Evolutionary conservation across 805 yeast genomes (phyloP).

Genomic region (Lipomyces starkeyi): DNA sequence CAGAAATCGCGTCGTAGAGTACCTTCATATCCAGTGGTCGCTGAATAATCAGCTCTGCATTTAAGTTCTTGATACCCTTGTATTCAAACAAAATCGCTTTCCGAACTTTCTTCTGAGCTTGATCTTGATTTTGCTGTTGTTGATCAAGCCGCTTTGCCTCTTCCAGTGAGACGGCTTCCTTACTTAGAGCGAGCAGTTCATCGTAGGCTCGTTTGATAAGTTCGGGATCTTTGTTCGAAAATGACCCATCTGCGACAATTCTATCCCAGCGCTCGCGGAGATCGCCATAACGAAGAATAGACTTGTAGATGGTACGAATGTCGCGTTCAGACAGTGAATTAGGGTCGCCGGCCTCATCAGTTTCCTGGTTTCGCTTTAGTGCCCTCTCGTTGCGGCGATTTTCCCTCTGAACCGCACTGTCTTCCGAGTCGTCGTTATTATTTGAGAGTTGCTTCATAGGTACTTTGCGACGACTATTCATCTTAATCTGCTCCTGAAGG

Average conservation of each 20-base stretch:
- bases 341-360: conserved; percentile 52
- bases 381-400: conserved; percentile 50
- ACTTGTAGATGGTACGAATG: conserved; percentile 80
- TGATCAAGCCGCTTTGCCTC: conserved; percentile 62
- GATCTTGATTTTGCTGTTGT: conserved; percentile 43
- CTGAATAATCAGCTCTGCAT: conserved; percentile 83
- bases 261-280: conserved; percentile 76
- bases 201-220: conserved; percentile 73
- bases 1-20: conserved; percentile 59
- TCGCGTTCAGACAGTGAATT: conserved; percentile 78
- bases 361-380: conserved; percentile 46
- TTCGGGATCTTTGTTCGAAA: conserved; percentile 83
- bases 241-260: conserved; percentile 84
- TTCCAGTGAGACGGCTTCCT: conserved; percentile 65
- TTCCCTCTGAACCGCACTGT: conserved; percentile 49
- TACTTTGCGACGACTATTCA: conserved; percentile 76
- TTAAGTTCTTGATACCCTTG: conserved; percentile 82
- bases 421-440: conserved; percentile 52
- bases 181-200: conserved; percentile 71
- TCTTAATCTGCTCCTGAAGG: conserved; percentile 85
- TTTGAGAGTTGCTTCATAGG: conserved; percentile 45
- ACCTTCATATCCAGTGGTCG: conserved; percentile 85
- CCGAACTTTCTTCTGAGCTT: conserved; percentile 73
- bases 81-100: conserved; percentile 89
- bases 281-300: conserved; percentile 83